Evolutionary conservation across 257 asterid genomes (phyloP), one percentile per base, ranked within the genome.

Genomic region (Craterostigma plantagineum): DNA sequence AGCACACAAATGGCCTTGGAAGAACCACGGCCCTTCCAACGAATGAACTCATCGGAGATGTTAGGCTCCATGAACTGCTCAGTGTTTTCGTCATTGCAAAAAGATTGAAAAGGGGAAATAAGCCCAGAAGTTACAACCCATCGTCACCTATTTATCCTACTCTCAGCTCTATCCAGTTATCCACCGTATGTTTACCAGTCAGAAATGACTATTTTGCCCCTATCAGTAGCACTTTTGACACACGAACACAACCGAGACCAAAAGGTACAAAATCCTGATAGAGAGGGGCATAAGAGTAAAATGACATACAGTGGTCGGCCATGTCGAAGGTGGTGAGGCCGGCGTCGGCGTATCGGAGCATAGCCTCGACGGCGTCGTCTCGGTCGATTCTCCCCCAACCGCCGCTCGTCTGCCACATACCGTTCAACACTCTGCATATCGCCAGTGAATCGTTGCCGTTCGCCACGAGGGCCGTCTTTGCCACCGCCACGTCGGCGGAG

Each of bases 351-450:
- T 81, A 81, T 6, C 60, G 63, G 10, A 86, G 83, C 94, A 86
- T 81, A 4, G 96, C 76, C n/a, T 77, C 77, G 14, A 86, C 87
- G 62, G 96, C 94, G 75, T 65, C 81, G 76, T 81, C 52, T 38
- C 94, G 71, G 55, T 86, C 92, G 48, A 81, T 81, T 61, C 70
- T 61, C 10, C 96, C 96, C 96, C 96, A 86, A 1, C 96, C 96
- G 34, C 96, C 96, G 67, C 94, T 81, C 12, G 92, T 86, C 60
- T 86, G 96, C 94, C 96, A 86, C 96, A 81, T 77, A 1, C 92
- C 94, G 30, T 81, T 86, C 1, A 86, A 75, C 53, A 81, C 92
- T 64, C 94, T 71, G 64, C 91, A 77, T 61, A 86, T 81, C 57
- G 75, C 91, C 58, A 86, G 65, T 7, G 75, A 63, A 53, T 81